Conservation (phyloP, 2,329 filamentous ascomycete genomes). For the Exophiala bonariae region DNA sequence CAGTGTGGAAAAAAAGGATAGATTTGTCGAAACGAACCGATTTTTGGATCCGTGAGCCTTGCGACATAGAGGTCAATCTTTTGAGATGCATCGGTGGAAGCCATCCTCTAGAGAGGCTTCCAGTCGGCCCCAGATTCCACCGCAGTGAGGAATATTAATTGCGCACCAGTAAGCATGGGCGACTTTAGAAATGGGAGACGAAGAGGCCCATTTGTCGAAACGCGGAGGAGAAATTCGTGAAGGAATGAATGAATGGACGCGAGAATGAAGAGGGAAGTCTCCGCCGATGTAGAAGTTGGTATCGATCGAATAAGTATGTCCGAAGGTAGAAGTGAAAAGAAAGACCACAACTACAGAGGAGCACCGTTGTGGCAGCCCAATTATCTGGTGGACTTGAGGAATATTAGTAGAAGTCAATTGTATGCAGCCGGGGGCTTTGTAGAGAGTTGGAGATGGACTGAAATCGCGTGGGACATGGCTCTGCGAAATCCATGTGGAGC, state of each 20-base stretch:
- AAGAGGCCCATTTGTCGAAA: slow-evolving; percentile 12
- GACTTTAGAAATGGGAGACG: slow-evolving; percentile 15
- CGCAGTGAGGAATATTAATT: background rate
- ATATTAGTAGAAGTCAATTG: no score
- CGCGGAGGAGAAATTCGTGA: slow-evolving; percentile 1
- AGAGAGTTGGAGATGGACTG: no score
- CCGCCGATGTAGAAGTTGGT: no score
- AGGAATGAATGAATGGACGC: slow-evolving; percentile 3
- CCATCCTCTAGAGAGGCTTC: slow-evolving; percentile 1
- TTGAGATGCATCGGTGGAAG: slow-evolving; percentile 24
- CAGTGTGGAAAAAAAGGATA: background rate
- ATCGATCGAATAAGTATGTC: no score
- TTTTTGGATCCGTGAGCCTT: slow-evolving; percentile 49
- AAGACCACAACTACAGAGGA: no score
- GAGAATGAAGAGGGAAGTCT: background rate
- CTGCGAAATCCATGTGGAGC: no score
- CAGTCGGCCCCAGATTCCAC: slow-evolving; percentile 1
- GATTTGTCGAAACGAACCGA: slow-evolving; percentile 39
- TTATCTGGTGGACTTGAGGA: no score
- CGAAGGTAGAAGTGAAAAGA: no score
- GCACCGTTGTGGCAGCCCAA: no score
- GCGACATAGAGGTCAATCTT: slow-evolving; percentile 50
- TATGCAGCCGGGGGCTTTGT: no score
- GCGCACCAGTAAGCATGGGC: slow-evolving; percentile 12
- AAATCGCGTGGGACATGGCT: no score